Evolutionary conservation across 75 land plant genomes (phyloP).

Genomic region (Pinus albicaulis): DNA sequence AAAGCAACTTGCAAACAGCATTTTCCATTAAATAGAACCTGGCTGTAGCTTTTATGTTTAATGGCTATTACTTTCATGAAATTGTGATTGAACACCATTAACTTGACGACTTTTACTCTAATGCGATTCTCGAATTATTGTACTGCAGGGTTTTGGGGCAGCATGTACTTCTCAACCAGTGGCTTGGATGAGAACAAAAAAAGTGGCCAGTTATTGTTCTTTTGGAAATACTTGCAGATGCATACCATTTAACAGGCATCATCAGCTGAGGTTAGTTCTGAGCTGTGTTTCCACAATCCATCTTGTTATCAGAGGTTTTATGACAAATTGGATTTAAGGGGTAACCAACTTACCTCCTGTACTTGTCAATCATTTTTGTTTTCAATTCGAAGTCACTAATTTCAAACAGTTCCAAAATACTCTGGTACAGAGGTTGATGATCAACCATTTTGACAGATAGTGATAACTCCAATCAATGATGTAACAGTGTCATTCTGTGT

Average conservation of each 20-base stretch:
- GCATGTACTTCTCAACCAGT: background rate
- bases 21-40: background rate
- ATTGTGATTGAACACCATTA: background rate
- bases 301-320: background rate
- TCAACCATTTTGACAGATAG: background rate
- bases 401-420: background rate
- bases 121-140: background rate
- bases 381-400: background rate
- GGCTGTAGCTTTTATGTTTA: background rate
- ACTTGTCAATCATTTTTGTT: background rate
- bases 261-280: conserved; percentile 5
- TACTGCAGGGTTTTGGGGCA: conserved; percentile 5
- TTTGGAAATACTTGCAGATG: background rate
- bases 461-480: background rate
- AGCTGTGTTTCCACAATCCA: background rate
- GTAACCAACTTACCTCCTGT: background rate
- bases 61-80: background rate
- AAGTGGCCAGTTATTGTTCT: background rate
- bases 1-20: background rate
- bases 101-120: background rate
- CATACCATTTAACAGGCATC: background rate
- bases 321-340: background rate
- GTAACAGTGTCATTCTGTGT: background rate
- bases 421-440: background rate
- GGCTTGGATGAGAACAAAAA: background rate